Evolutionary conservation across 257 asterid genomes (phyloP).

Genomic region (Solanum paucissectum): DNA sequence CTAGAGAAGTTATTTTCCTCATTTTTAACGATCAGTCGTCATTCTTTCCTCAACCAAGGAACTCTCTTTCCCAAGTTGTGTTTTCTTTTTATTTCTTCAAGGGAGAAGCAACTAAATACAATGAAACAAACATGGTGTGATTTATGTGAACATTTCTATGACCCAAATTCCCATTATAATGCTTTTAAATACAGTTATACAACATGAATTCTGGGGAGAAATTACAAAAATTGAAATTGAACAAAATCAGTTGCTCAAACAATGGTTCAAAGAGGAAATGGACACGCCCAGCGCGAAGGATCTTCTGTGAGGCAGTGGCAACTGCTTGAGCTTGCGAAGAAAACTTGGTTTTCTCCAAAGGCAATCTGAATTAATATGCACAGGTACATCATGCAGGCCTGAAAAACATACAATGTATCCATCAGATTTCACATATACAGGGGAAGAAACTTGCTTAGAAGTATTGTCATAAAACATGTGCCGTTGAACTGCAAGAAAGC

Average conservation of each 20-base stretch:
- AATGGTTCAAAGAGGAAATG: neutral
- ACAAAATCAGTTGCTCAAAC: neutral
- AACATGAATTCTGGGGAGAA: neutral
- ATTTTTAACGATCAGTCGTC: neutral
- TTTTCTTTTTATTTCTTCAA: neutral
- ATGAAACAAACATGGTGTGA: neutral
- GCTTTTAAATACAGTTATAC: neutral
- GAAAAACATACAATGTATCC: neutral
- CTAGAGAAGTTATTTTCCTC: neutral
- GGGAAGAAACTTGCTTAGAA: neutral
- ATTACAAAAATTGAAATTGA: neutral
- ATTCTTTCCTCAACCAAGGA: neutral
- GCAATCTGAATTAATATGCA: neutral
- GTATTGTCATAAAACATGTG: neutral
- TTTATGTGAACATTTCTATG: neutral
- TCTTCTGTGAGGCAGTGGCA: neutral
- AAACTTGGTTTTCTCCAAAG: neutral
- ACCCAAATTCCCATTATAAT: neutral
- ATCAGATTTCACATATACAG: neutral
- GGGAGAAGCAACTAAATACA: neutral
- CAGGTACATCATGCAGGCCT: neutral
- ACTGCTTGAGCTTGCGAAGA: neutral
- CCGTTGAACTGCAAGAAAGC: neutral
- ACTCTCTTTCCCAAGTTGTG: neutral
- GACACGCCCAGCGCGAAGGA: neutral